phyloP scores from a whole-genome alignment of 2,329 filamentous ascomycete genomes.

The Penicillium digitatum region DNA sequence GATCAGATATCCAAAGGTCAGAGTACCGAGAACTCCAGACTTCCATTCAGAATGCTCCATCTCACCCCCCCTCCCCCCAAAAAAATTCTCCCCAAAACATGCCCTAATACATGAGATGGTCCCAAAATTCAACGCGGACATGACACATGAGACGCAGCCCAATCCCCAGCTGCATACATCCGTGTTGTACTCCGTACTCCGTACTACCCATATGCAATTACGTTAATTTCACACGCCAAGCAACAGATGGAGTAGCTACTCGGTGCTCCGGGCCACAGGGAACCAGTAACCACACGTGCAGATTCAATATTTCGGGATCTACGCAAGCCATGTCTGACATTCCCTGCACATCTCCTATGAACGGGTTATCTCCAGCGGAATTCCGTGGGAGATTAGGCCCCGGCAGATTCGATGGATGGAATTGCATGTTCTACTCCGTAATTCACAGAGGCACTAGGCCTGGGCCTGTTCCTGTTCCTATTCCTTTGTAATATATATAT shows the following conservation, averaged over 20 bases:
- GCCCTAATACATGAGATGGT: not conserved
- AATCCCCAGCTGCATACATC: not conserved
- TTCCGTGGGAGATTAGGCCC: not conserved
- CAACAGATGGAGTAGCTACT: not conserved
- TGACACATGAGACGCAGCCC: not conserved
- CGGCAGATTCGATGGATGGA: not conserved
- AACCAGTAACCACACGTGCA: not conserved
- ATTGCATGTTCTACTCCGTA: not conserved
- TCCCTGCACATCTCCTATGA: too few relatives aligned
- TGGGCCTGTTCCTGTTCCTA: too few relatives aligned
- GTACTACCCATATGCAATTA: not conserved
- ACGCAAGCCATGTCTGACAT: not conserved
- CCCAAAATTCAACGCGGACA: not conserved
- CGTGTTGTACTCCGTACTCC: too few relatives aligned
- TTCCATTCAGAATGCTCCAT: too few relatives aligned
- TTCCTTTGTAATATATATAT: constrained; percentile 2
- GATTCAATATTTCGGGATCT: not conserved
- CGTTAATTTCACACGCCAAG: not conserved
- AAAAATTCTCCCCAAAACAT: not conserved
- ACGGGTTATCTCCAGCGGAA: not conserved
- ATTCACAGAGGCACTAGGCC: too few relatives aligned
- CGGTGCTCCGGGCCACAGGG: not conserved
- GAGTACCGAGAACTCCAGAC: not conserved
- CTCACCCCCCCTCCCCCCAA: not conserved
- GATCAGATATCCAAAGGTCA: not conserved